A percentile compares a stretch with the other conserved stretches of the same genome.
phyloP scores from a whole-genome alignment of 208 protist species.

The Lotmaria passim region DNA sequence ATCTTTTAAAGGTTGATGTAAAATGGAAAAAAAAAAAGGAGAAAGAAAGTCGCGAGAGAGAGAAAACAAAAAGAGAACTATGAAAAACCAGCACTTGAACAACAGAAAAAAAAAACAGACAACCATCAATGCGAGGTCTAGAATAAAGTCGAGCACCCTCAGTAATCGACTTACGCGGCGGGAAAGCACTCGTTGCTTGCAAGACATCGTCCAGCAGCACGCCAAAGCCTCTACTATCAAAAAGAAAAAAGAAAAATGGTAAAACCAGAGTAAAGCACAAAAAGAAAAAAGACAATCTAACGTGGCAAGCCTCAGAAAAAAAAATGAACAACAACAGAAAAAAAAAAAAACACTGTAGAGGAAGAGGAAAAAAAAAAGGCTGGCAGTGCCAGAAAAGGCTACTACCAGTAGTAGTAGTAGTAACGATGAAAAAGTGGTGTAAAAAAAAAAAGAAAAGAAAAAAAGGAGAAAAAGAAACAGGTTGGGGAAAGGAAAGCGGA shows the following conservation, averaged over 20 bases:
- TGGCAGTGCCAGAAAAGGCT: neutral
- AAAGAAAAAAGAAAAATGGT: too few relatives aligned
- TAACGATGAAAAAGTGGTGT: neutral
- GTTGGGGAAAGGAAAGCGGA: neutral
- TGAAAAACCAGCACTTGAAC: constrained; percentile 3
- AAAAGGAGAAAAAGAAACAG: neutral
- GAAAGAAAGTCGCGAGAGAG: neutral
- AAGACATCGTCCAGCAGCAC: too few relatives aligned
- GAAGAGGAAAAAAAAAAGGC: constrained; percentile 4
- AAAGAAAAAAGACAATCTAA: constrained; percentile 3
- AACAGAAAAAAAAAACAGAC: neutral
- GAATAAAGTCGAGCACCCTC: neutral
- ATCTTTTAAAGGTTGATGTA: too few relatives aligned
- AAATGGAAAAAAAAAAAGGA: neutral
- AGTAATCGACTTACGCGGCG: neutral
- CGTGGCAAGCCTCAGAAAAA: too few relatives aligned
- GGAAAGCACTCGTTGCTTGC: too few relatives aligned
- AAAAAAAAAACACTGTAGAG: neutral
- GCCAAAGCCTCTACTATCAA: too few relatives aligned
- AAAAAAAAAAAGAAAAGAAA: neutral
- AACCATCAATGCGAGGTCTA: too few relatives aligned
- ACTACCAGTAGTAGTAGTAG: too few relatives aligned
- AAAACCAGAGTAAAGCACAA: neutral
- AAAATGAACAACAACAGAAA: neutral
- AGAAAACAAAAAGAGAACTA: neutral